Base-by-base conservation (phyloP, 202 grass and related monocot species). In the Panicum virgatum region DNA sequence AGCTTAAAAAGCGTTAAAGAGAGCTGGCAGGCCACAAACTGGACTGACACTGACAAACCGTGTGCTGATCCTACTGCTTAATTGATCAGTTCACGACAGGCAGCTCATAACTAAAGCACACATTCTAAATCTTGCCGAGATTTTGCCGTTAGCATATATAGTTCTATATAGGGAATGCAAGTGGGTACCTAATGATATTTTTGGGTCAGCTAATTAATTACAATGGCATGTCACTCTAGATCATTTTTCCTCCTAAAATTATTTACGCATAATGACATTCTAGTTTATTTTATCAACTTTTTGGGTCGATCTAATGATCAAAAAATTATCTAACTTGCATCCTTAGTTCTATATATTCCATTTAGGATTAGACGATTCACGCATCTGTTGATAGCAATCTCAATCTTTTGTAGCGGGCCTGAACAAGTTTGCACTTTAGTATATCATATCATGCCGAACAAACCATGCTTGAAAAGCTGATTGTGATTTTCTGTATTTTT, bases 61-160 rank as follows among this genome's bases (percentile, higher is more conserved):
- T 77, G 72, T 57, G 43, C 51, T 38, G 65, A 53, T 39, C 45
- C 77, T 20, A 14, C 22, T 16, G 62, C 40, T 81, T 72, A 52
- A 56, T 53, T 39, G 60, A 37, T 69, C 37, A 58, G 23, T 68
- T 30, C 48, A 52, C 12, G 34, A 14, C 20, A 66, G 16, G 19
- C 27, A 65, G 80, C 44, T 34, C 32, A 4, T 79, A 83, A 47
- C 46, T 56, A 65, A 72, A 84, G 32, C 67, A 39, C 54, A 63
- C 66, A 63, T 42, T 23, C 22, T 48, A 40, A 65, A 83, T 83
- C 37, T 56, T 64, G 36, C 5, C 20, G 9, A 27, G 37, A 73
- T 45, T n/a, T 64, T 27, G 39, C 26, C 67, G 36, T 13, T 79
- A 25, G 58, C 9, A 80, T 63, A 43, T 2, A 65, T n/a, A n/a